These are phyloP conservation scores for Tetracladium marchalianum DNA, from an alignment of 495 filamentous ascomycete genomes.

Conservation along the genomic window DNA sequence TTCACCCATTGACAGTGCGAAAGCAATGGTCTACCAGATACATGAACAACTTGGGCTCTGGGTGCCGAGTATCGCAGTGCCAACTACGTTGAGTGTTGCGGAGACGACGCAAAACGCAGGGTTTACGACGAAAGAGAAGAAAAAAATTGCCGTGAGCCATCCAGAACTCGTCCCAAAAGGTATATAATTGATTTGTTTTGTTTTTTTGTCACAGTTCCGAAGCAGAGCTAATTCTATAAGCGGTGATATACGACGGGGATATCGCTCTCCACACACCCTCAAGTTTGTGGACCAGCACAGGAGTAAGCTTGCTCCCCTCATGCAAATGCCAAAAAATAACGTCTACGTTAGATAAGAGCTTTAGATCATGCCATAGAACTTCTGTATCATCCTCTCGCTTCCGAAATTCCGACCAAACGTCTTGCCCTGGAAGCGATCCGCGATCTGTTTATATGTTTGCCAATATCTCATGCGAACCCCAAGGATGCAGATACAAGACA, in stretches of 20 bases:
- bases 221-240: background rate
- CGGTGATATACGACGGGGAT: slow-evolving; percentile 10
- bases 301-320: background rate
- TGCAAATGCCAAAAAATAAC: background rate
- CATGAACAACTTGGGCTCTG: slow-evolving; percentile 3
- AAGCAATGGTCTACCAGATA: slow-evolving; percentile 10
- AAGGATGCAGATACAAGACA: slow-evolving; percentile 32
- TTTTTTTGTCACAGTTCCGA: background rate
- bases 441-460: slow-evolving; percentile 32
- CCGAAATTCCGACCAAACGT: slow-evolving; percentile 32
- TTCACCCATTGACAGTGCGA: slow-evolving; percentile 6
- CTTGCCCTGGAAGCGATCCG: slow-evolving; percentile 27
- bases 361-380: slow-evolving; percentile 41
- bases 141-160: slow-evolving; percentile 12
- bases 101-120: slow-evolving; percentile 12
- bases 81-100: slow-evolving; percentile 10
- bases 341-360: slow-evolving; percentile 23
- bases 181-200: background rate
- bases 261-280: slow-evolving; percentile 7
- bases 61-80: slow-evolving; percentile 10
- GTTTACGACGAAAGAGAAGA: slow-evolving; percentile 8
- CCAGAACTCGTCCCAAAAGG: slow-evolving; percentile 7
- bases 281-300: slow-evolving; percentile 7
- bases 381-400: slow-evolving; percentile 36
- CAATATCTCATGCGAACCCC: slow-evolving; percentile 28